These are phyloP conservation scores for Geranium brycei DNA, from an alignment of 345 rosid species.

Conservation along the genomic window DNA sequence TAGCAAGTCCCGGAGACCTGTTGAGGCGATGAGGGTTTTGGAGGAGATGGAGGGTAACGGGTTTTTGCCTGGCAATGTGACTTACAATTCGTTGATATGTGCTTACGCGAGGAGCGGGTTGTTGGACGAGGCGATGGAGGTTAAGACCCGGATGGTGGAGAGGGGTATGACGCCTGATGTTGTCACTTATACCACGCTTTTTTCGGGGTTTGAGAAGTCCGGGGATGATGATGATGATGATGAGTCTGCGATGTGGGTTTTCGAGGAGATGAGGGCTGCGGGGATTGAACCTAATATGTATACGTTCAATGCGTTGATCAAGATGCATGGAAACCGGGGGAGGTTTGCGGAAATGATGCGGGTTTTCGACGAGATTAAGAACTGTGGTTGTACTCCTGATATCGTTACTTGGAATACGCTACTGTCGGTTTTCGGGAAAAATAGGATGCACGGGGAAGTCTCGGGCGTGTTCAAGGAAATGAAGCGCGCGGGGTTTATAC, in stretches of 20 bases:
- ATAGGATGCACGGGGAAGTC: conserved; percentile 78
- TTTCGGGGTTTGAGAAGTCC: conserved; percentile 75
- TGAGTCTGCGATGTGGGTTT: conserved; percentile 45
- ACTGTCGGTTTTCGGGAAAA: conserved; percentile 83
- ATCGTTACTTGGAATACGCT: conserved; percentile 95
- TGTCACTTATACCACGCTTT: conserved; percentile 84
- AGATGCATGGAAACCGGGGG: conserved; percentile 87
- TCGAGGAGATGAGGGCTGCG: conserved; percentile 64
- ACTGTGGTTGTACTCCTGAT: conserved; percentile 49
- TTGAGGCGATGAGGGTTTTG: conserved; percentile 71
- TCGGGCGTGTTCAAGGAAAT: conserved; percentile 89
- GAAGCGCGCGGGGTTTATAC: conserved; percentile 92
- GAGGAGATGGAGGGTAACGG: conserved; percentile 72
- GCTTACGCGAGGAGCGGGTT: conserved; percentile 77
- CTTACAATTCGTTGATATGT: conserved; percentile 76
- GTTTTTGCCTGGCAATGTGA: conserved; percentile 50
- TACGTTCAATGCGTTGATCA: conserved; percentile 83
- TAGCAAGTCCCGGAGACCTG: conserved; percentile 77
- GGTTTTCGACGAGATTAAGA: conserved; percentile 71
- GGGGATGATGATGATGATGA: conserved; percentile 62
- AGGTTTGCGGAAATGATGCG: conserved; percentile 85
- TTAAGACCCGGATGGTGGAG: conserved; percentile 58
- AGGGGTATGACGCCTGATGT: conserved; percentile 75
- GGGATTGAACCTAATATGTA: conserved; percentile 85
- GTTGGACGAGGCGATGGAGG: conserved; percentile 61